Evolutionary conservation across 768 basidiomycete species (phyloP), one percentile per base, ranked within the genome.

Genomic region (Harrya chromipes): DNA sequence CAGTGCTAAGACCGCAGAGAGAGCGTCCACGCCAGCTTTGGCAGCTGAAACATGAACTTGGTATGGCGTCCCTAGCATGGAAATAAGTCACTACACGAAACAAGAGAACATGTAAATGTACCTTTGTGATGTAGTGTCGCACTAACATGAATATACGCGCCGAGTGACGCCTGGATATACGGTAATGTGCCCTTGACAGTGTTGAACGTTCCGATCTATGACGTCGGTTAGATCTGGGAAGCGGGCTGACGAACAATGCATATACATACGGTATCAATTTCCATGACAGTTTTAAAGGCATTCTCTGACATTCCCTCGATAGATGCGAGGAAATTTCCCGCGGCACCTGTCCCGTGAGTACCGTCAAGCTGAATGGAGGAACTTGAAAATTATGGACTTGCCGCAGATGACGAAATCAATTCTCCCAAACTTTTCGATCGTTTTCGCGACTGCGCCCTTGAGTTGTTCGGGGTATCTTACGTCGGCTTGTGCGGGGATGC

Each of bases 391-490:
- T 3, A 4, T 7, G 33, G 11, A 70, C 76, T 49, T 67, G 89
- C 93, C 93, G 63, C 91, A 93, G 47, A 97, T 90, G 43, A 97
- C 94, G 64, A 90, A 95, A 71, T 99, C 94, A 50, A 99, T 91
- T 55, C 76, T 77, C 1, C 94, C 94, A 63, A 88, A 94, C 56
- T 74, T 76, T 53, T 83, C 79, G 16, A 94, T 79, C 1, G 89
- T 81, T 63, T 81, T 78, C 23, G 80, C 69, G 17, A 90, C 94
- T 6, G 95, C 95, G 7, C 76, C 80, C 51, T 79, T 75, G 34
- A 99, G 70, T 13, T 84, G 74, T 42, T 82, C 75, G 2, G 89
- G 84, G 34, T 88, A 74, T 40, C 94, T 76, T 9, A 99, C 95
- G 61, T 98, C 95, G 1, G 80, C 93, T 53, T 85, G 79, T 10